Evolutionary conservation across 495 filamentous ascomycete genomes (phyloP), one percentile per base, ranked within the genome.

Genomic region (Xylaria telfairii): DNA sequence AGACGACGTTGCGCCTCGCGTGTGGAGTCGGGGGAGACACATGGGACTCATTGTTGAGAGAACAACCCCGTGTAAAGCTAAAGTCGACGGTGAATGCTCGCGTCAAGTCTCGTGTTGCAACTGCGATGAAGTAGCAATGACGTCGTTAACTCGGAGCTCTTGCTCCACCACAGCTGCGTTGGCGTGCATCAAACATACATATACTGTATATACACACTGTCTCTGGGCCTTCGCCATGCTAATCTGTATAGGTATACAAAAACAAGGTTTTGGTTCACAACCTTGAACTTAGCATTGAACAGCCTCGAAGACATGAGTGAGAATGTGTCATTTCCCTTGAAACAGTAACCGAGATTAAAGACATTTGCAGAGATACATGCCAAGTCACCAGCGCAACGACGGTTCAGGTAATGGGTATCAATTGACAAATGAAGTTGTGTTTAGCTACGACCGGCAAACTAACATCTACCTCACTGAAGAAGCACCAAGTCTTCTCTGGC

Each of bases 81-180:
- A 42, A 10, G 49, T 67, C 15, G 15, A 32, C 13, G 32, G 21
- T 42, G 21, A 19, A 44, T 26, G 49, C 51, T 44, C 21, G 49
- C 49, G 19, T 57, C 37, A 54, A 41, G 19, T 10, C n/a, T 62
- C 39, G 21, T 51, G 30, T 60, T 4, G 15, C 44, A n/a, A 39
- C 32, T 15, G n/a, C 21, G 9, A 49, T 70, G 61, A 70, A 59
- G 60, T 39, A 70, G 53, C 47, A 53, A 70, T 70, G 68, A 70
- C 68, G 68, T 70, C 59, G 56, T 63, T 19, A 19, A 37, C 44
- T 28, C 32, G 34, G 51, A 67, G 51, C 37, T 67, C 59, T 62
- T 42, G 37, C 59, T 62, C 59, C 34, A 62, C 59, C 34, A 62
- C 34, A 42, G 37, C 59, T 19, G 15, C 9, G 46, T 19, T 49